Evolutionary conservation across 192 early-diverging fungal genomes (phyloP).

Genomic region (Funneliformis mosseae): DNA sequence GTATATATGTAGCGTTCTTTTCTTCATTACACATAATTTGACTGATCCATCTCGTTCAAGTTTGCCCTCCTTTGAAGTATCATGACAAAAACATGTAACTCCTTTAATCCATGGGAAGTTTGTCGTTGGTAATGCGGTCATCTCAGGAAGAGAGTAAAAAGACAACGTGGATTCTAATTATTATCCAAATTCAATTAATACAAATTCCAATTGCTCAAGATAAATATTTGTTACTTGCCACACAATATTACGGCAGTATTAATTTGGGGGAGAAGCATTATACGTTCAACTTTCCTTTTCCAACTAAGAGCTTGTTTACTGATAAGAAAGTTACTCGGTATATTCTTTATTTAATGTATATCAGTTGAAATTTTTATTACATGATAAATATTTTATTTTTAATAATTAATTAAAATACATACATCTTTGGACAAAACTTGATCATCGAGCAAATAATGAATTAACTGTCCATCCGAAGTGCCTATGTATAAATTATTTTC

Average conservation of each 20-base stretch:
- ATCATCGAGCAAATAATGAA: conserved; percentile 67
- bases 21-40: conserved; percentile 53
- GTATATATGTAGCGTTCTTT: conserved; percentile 50
- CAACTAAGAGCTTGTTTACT: conserved; percentile 57
- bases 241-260: conserved; percentile 65
- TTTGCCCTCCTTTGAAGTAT: conserved; percentile 48
- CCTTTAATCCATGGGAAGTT: conserved; percentile 54
- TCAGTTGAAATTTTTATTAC: neutral
- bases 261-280: conserved; percentile 66
- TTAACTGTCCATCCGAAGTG: conserved; percentile 70
- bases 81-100: conserved; percentile 61
- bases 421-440: conserved; percentile 41
- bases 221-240: conserved; percentile 48
- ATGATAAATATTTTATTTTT: conserved; percentile 2
- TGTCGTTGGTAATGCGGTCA: conserved; percentile 45
- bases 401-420: conserved; percentile 31
- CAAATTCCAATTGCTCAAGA: neutral
- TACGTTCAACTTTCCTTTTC: conserved; percentile 59
- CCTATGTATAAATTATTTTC: conserved; percentile 77
- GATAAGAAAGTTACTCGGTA: conserved; percentile 43
- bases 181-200: neutral
- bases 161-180: conserved; percentile 63
- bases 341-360: conserved; percentile 27
- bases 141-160: conserved; percentile 63
- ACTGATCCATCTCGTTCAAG: conserved; percentile 54